A percentile compares a stretch with the other conserved stretches of the same genome.
Conservation (phyloP, 208 protist genomes). For the Crithidia sp. region DNA sequence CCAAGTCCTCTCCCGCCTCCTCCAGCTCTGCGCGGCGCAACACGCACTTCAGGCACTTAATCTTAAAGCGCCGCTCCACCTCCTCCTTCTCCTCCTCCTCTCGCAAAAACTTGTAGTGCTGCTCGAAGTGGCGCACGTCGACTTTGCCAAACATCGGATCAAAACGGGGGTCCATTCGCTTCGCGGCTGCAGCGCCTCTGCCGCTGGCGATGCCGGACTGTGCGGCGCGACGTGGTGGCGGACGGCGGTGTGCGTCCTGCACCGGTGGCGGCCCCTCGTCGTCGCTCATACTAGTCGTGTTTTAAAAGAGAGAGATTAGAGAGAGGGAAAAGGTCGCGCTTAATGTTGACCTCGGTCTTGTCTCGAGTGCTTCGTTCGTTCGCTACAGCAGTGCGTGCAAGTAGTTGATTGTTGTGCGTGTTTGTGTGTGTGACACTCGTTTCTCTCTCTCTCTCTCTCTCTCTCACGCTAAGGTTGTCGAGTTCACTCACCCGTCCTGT, state of each 20-base stretch:
- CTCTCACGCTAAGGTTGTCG: too few species aligned
- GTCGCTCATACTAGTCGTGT: slow-evolving; percentile 24
- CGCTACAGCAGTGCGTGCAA: too few species aligned
- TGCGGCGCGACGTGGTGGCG: slow-evolving; percentile 13
- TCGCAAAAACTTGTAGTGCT: slow-evolving; percentile 83
- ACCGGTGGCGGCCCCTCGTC: slow-evolving; percentile 79
- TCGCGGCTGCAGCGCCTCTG: slow-evolving; percentile 4
- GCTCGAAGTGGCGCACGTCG: slow-evolving; percentile 60
- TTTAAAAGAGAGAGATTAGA: background rate
- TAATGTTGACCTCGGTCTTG: background rate
- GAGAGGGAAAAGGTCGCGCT: background rate
- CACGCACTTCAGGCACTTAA: slow-evolving; percentile 69
- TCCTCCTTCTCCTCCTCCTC: slow-evolving; percentile 81
- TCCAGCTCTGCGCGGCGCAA: slow-evolving; percentile 76
- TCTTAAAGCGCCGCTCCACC: slow-evolving; percentile 61
- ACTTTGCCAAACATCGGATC: slow-evolving; percentile 62
- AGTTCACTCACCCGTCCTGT: too few species aligned
- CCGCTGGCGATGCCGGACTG: background rate
- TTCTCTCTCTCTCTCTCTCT: too few species aligned
- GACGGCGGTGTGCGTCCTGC: slow-evolving; percentile 62
- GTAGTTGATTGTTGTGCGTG: too few species aligned
- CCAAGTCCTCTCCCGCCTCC: slow-evolving; percentile 64
- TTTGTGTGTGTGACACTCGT: too few species aligned
- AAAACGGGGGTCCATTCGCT: slow-evolving; percentile 77
- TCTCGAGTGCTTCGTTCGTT: too few species aligned